Evolutionary conservation across 768 basidiomycete species (phyloP).

Genomic region (Suillus cothurnatus): DNA sequence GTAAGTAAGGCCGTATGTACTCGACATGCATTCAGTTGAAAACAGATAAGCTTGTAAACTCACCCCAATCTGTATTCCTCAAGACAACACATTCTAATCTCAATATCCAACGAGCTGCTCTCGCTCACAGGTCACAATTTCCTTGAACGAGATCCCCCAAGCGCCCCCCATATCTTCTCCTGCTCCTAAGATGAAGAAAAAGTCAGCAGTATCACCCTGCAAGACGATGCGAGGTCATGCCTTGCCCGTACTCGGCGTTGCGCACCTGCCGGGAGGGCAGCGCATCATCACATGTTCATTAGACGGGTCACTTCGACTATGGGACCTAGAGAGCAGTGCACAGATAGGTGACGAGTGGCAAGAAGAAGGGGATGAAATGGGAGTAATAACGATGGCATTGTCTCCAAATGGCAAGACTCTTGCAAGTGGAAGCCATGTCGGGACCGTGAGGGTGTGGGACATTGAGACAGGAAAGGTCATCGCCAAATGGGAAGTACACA

Average conservation of each 20-base stretch:
- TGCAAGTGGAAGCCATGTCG: conserved; percentile 10
- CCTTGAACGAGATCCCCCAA: background rate
- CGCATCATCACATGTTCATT: conserved; percentile 1
- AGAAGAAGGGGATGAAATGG: background rate
- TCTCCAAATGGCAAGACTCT: conserved; percentile 3
- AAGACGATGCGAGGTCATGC: background rate
- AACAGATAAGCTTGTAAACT: background rate
- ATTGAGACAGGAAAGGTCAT: background rate
- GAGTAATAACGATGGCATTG: rapidly evolving
- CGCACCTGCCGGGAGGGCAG: background rate
- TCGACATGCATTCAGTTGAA: background rate
- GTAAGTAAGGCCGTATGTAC: too few relatives aligned
- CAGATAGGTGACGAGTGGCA: background rate
- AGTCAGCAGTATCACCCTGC: rapidly evolving
- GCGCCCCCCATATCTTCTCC: background rate
- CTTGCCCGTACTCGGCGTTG: rapidly evolving
- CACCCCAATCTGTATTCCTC: background rate
- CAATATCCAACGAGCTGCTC: background rate
- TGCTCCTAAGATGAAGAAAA: background rate
- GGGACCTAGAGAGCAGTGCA: conserved; percentile 29
- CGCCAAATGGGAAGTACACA: background rate
- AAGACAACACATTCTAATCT: background rate
- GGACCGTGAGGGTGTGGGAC: background rate
- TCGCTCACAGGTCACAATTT: background rate
- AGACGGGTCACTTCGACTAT: conserved; percentile 13